These are phyloP conservation scores for Paspalum vaginatum DNA, from an alignment of 176 grass and related monocot genomes.

Conservation along the genomic window DNA sequence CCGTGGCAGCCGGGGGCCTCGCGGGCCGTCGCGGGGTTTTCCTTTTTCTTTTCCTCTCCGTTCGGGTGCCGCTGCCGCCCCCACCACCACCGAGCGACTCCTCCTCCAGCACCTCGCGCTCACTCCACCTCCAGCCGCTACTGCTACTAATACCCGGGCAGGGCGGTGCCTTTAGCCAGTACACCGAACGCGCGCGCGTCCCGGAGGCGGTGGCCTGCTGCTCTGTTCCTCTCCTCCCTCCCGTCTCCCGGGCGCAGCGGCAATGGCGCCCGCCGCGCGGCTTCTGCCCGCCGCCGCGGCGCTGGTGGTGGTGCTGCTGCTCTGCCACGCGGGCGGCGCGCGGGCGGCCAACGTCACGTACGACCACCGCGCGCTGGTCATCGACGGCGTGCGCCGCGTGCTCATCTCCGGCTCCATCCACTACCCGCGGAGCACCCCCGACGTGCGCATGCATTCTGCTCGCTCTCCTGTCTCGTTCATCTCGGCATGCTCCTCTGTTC, in stretches of 20 bases:
- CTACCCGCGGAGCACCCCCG: slow-evolving; percentile 95
- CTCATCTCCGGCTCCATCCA: slow-evolving; percentile 98
- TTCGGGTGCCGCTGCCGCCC: slow-evolving; percentile 11
- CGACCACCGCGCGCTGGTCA: slow-evolving; percentile 86
- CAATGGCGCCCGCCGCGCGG: slow-evolving; percentile 33
- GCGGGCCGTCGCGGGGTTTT: background rate
- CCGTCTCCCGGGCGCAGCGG: background rate
- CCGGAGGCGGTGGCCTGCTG: background rate
- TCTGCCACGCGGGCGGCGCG: slow-evolving; percentile 39
- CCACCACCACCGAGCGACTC: slow-evolving; percentile 29
- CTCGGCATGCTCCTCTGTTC: background rate
- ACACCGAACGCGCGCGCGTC: slow-evolving; percentile 35
- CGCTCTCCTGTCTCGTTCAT: background rate
- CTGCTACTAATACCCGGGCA: background rate
- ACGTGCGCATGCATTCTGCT: slow-evolving; percentile 43
- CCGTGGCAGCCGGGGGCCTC: background rate
- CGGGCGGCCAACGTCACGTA: slow-evolving; percentile 75
- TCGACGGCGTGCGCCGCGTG: slow-evolving; percentile 83
- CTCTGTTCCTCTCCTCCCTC: background rate
- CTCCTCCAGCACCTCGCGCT: background rate
- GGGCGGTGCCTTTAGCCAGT: slow-evolving; percentile 15
- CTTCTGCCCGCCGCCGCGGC: background rate
- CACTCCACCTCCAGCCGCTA: background rate
- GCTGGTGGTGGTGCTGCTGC: slow-evolving; percentile 7
- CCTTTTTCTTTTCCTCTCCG: background rate